Conservation (phyloP, 2,329 filamentous ascomycete species). For the Aureobasidium sp. region DNA sequence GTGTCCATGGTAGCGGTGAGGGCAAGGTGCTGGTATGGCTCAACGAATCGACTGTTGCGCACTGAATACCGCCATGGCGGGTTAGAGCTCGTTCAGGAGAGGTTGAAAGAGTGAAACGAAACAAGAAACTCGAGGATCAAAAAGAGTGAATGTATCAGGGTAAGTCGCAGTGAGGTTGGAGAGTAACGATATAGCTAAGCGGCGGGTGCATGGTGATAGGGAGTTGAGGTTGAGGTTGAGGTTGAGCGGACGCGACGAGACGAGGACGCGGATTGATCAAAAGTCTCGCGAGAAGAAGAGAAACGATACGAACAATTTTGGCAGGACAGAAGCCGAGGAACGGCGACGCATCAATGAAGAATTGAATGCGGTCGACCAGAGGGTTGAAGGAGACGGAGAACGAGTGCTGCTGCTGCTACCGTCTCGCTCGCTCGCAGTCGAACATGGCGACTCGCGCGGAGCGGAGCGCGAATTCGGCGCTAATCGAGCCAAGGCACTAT, state of each 20-base stretch:
- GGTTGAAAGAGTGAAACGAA: neutral
- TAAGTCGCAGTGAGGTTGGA: conserved; percentile 1
- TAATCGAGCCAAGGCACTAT: neutral
- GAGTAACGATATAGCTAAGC: conserved; percentile 12
- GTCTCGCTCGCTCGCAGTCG: too few species aligned
- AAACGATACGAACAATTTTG: conserved; percentile 16
- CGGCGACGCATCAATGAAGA: conserved; percentile 8
- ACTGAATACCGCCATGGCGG: conserved; percentile 5
- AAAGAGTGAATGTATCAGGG: conserved; percentile 15
- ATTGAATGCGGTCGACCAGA: conserved; percentile 6
- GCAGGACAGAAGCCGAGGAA: neutral
- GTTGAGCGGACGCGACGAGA: conserved; percentile 16
- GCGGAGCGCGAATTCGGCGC: neutral
- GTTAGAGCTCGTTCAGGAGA: conserved; percentile 10
- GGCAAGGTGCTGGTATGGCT: neutral
- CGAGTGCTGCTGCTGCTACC: neutral
- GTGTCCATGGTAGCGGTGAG: conserved; percentile 2
- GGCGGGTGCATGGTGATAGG: conserved; percentile 19
- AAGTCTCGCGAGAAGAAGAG: conserved; percentile 5
- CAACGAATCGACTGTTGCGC: neutral
- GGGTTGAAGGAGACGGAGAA: neutral
- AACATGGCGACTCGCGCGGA: neutral
- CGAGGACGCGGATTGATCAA: neutral
- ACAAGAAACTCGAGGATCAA: conserved; percentile 16
- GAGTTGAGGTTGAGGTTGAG: conserved; percentile 16